Base-by-base conservation (phyloP, 306 rosid species). In the Rosa rugosa region DNA sequence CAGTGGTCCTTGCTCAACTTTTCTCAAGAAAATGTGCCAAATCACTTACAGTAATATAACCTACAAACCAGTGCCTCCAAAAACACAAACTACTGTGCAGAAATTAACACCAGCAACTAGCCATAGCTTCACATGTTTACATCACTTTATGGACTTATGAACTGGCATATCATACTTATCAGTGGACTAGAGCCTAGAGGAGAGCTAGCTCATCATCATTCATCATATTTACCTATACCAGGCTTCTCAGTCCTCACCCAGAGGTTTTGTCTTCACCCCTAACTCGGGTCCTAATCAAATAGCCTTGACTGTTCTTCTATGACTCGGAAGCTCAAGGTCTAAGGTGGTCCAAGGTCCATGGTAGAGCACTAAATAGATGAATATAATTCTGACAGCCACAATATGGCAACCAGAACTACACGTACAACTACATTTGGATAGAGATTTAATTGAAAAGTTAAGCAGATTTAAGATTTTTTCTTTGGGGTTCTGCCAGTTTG, bases 1-100 rank as follows among this genome's bases (percentile, higher is more conserved):
- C 79, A 75, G 90, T 82, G 88, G 90, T 87, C 91, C 92, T 84
- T 50, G 5, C 71, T 38, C 25, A 46, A 65, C 77, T 76, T 80
- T 80, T 72, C 47, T 16, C 27, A 38, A 72, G 63, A 22, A 73
- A 63, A 80, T 66, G 80, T 50, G 83, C 78, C 88, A 78, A 79
- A 9, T 38, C 73, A 38, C 34, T 50, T 71, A 31, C 75, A 51
- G 44, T 49, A n/a, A 49, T 40, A 11, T 18, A 38, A 8, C 22
- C 23, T 75, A 60, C 31, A 40, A 40, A 27, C 64, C 57, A 80
- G 54, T 71, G 44, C 71, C 57, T 27, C 71, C 59, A 31, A 51
- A 34, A 72, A 9, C 44, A 18, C 67, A n/a, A 6, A 73, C 14
- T 6, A 34, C 7, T 7, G 34, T 59, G 16, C 38, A 38, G 40